A percentile compares a stretch with the other conserved stretches of the same genome.
Evolutionary conservation across 176 grass and related monocot species (phyloP).

Genomic region (Oryza coarctata): DNA sequence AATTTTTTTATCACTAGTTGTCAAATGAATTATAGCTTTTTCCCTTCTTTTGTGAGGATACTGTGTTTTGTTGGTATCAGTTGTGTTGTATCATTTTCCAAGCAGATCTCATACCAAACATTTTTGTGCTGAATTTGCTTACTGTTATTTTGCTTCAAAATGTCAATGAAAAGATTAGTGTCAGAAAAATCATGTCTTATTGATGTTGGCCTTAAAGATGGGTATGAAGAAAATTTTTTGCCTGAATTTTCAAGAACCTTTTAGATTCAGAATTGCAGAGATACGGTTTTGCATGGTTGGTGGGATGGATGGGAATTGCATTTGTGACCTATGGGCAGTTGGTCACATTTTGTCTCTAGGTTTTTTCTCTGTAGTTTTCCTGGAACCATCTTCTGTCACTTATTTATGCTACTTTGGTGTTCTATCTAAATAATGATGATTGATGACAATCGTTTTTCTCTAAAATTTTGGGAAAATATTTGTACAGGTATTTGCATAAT

Average conservation of each 20-base stretch:
- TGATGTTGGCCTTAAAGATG: background rate
- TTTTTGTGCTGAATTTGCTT: background rate
- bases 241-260: background rate
- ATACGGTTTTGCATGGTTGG: background rate
- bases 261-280: background rate
- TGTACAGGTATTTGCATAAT: background rate
- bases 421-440: background rate
- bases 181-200: background rate
- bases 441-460: background rate
- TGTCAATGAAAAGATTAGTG: background rate
- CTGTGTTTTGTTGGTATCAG: background rate
- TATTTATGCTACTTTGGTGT: background rate
- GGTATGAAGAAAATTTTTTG: background rate
- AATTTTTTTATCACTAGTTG: background rate
- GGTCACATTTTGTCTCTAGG: background rate
- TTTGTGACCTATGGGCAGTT: background rate
- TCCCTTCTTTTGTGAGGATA: background rate
- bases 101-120: background rate
- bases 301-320: background rate
- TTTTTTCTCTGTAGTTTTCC: background rate
- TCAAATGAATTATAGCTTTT: background rate
- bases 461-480: constrained; percentile 21
- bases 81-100: background rate
- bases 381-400: background rate
- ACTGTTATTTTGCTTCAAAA: background rate